Conservation (phyloP, 1,284 basidiomycete species). For the Leccinum variabile region DNA sequence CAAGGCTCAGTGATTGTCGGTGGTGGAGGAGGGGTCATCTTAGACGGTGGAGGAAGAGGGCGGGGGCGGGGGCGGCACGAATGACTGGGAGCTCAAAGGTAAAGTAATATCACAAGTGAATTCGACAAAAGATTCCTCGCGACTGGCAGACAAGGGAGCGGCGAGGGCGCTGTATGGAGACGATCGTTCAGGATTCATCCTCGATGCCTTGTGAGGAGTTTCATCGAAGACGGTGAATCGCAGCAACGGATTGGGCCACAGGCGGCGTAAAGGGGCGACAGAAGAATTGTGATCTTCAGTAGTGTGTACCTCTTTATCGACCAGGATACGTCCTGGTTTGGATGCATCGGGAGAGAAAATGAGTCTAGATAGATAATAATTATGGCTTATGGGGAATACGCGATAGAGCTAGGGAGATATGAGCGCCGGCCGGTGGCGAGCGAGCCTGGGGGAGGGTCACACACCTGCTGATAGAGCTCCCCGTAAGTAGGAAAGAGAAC, state of each 20-base stretch:
- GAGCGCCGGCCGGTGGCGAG: conserved; percentile 18
- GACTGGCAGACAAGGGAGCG: not conserved
- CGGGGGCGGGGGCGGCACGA: not conserved
- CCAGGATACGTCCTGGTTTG: conserved; percentile 52
- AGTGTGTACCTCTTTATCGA: conserved; percentile 58
- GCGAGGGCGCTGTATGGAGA: conserved; percentile 7
- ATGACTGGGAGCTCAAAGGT: not conserved
- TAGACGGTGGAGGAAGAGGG: not conserved
- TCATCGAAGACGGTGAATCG: conserved; percentile 61
- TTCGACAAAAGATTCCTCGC: conserved; percentile 9
- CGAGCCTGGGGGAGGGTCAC: conserved; percentile 11
- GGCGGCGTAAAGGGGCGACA: conserved; percentile 49
- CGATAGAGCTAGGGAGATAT: conserved; percentile 54
- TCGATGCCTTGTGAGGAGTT: conserved; percentile 42
- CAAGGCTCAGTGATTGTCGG: conserved; percentile 39
- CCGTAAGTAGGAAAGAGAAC: conserved; percentile 44
- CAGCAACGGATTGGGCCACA: conserved; percentile 57
- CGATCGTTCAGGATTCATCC: conserved; percentile 3
- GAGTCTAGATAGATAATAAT: conserved; percentile 61
- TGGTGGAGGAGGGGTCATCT: conserved; percentile 29
- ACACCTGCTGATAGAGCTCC: conserved; percentile 46
- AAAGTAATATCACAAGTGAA: conserved; percentile 3
- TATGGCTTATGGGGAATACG: conserved; percentile 61
- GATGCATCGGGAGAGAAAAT: conserved; percentile 61
- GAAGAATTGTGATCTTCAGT: conserved; percentile 56